Conservation (phyloP, 2,329 filamentous ascomycete genomes). For the Raffaelea ambrosiae region DNA sequence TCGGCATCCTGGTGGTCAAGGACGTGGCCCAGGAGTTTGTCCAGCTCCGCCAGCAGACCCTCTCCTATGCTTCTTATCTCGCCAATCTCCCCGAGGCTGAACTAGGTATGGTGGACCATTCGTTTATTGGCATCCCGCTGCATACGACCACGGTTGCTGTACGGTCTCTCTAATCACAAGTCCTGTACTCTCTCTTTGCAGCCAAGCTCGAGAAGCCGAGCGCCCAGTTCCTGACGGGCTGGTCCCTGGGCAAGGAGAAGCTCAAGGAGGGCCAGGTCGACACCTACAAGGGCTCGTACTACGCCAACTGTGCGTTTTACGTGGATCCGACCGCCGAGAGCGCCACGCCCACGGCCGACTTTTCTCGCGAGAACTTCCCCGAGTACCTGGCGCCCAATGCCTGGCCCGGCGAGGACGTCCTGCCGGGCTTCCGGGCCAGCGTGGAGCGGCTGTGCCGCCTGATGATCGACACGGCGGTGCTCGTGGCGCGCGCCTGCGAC, state of each 20-base stretch:
- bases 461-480: slow-evolving; percentile 80
- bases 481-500: slow-evolving; percentile 85
- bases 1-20: slow-evolving; percentile 90
- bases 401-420: slow-evolving; percentile 62
- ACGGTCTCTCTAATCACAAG: too few relatives aligned
- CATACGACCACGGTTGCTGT: too few relatives aligned
- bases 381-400: slow-evolving; percentile 88
- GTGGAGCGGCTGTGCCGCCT: slow-evolving; percentile 71
- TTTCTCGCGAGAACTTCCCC: background rate
- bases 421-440: slow-evolving; percentile 67
- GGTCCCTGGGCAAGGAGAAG: slow-evolving; percentile 76
- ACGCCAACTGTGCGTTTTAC: slow-evolving; percentile 49
- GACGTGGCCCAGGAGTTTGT: slow-evolving; percentile 68
- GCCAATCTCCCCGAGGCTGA: slow-evolving; percentile 67
- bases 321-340: background rate
- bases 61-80: slow-evolving; percentile 84
- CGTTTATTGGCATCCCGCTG: too few relatives aligned
- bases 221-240: slow-evolving; percentile 61
- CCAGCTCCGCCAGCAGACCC: slow-evolving; percentile 60
- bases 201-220: slow-evolving; percentile 49
- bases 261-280: slow-evolving; percentile 71
- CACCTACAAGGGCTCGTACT: slow-evolving; percentile 75
- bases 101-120: slow-evolving; percentile 57
- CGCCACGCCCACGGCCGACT: background rate
- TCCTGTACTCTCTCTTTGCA: slow-evolving; percentile 18